Conservation (phyloP, 257 asterid genomes). For the Linderniella brevidens region DNA sequence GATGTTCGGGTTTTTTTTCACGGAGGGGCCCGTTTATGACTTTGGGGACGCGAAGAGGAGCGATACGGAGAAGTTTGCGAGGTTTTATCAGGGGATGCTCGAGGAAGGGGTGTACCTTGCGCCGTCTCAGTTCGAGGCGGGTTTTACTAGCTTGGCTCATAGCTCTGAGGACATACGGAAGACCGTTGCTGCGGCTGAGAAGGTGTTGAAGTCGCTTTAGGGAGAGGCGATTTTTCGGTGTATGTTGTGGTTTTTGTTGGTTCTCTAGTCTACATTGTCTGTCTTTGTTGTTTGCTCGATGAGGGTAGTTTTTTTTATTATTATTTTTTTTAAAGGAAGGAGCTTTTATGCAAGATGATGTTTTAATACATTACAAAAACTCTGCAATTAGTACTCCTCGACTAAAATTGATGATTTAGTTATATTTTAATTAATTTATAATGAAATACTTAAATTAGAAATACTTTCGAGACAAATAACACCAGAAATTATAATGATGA, state of each 20-base stretch:
- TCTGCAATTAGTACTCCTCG: no score
- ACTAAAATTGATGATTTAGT: no score
- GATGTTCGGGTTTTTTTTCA: conserved; percentile 92
- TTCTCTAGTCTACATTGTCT: background rate
- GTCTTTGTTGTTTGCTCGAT: background rate
- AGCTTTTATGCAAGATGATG: no score
- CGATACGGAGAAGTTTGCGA: conserved; percentile 63
- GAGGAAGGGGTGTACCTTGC: conserved; percentile 95
- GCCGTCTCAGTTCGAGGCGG: conserved; percentile 97
- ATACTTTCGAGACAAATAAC: no score
- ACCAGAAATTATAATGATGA: no score
- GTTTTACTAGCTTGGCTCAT: conserved; percentile 85
- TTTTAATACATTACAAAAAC: no score
- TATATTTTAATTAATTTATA: no score
- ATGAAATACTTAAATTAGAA: no score
- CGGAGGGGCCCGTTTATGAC: conserved; percentile 65
- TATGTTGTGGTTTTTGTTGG: background rate
- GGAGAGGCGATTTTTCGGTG: no score
- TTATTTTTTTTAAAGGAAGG: no score
- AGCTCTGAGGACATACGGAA: conserved; percentile 56
- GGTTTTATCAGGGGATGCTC: conserved; percentile 68
- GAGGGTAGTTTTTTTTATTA: no score
- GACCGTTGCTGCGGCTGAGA: conserved; percentile 79
- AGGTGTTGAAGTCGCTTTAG: conserved; percentile 49
- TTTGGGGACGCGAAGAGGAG: conserved; percentile 92